Evolutionary conservation across 495 filamentous ascomycete genomes (phyloP).

Genomic region (Penicillium pulvis): DNA sequence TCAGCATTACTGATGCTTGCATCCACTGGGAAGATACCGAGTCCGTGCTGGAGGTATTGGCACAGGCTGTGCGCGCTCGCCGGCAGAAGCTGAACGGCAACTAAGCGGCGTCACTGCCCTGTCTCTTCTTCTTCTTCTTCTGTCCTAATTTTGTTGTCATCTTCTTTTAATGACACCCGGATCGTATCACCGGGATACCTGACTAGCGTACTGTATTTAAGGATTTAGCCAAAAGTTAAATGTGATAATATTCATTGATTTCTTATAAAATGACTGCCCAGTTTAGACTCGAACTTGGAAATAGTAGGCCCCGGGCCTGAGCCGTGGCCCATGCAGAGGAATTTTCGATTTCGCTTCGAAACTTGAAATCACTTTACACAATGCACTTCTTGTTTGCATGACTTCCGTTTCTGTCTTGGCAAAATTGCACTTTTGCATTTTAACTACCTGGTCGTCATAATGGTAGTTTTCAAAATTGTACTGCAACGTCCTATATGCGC

Average conservation of each 20-base stretch:
- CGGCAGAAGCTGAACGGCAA: constrained; percentile 38
- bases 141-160: constrained; percentile 1
- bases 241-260: constrained; percentile 2
- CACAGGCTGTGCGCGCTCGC: constrained; percentile 70
- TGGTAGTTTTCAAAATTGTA: too few relatives aligned
- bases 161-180: constrained; percentile 16
- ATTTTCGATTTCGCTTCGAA: too few relatives aligned
- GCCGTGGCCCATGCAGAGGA: too few relatives aligned
- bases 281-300: neutral
- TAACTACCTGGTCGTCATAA: too few relatives aligned
- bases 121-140: neutral
- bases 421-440: too few relatives aligned
- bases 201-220: constrained; percentile 14
- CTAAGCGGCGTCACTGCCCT: constrained; percentile 14
- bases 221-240: constrained; percentile 18
- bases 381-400: too few relatives aligned
- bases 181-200: constrained; percentile 17
- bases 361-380: too few relatives aligned
- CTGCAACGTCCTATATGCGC: neutral
- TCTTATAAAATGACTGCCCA: neutral
- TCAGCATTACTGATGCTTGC: constrained; percentile 98
- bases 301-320: too few relatives aligned
- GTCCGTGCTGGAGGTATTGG: constrained; percentile 73
- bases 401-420: too few relatives aligned
- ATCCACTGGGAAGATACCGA: constrained; percentile 96